Evolutionary conservation across 495 filamentous ascomycete genomes (phyloP).

Genomic region (Pseudoneurospora amorphoporcata): DNA sequence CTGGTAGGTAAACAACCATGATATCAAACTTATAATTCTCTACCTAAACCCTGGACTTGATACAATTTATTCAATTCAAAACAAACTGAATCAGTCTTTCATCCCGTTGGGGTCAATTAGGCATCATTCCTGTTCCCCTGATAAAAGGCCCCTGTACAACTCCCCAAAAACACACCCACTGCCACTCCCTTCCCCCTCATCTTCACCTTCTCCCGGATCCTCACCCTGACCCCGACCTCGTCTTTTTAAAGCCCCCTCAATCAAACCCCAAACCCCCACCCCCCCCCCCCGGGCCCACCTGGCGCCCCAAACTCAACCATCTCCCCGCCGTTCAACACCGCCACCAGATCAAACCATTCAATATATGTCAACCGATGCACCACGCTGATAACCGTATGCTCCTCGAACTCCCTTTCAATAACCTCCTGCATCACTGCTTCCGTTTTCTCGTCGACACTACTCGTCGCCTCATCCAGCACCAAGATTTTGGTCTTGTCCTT

Average conservation of each 20-base stretch:
- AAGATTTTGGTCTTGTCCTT: conserved; percentile 8
- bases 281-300: conserved; percentile 13
- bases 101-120: neutral
- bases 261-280: too few species aligned
- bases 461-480: conserved; percentile 24
- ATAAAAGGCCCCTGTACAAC: neutral
- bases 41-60: neutral
- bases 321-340: conserved; percentile 27
- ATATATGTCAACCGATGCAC: conserved; percentile 32
- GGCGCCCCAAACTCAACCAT: conserved; percentile 31
- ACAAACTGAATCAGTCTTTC: neutral
- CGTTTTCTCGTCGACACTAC: conserved; percentile 30
- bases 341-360: conserved; percentile 31
- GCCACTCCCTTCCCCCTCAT: neutral
- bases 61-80: neutral
- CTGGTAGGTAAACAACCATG: neutral
- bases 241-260: neutral
- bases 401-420: conserved; percentile 28
- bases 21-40: too few species aligned
- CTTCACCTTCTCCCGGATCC: conserved; percentile 2
- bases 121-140: neutral
- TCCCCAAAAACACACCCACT: neutral
- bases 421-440: conserved; percentile 30
- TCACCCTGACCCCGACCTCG: neutral
- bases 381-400: conserved; percentile 33